phyloP scores from a whole-genome alignment of 1,284 basidiomycete species.

The Ustilago trichophora region DNA sequence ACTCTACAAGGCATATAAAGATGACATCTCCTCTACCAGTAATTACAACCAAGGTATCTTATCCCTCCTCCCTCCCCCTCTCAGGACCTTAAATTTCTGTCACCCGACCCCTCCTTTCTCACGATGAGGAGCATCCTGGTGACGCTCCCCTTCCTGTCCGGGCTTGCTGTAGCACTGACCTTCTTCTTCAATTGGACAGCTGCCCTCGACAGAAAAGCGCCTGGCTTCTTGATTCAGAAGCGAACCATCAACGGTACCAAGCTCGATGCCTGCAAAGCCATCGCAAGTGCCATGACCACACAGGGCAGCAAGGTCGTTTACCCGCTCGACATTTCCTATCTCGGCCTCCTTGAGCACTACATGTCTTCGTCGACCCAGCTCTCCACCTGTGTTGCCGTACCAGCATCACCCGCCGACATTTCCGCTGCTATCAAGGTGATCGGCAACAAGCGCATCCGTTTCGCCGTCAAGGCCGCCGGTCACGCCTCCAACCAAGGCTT shows the following conservation, averaged over 20 bases:
- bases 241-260: constrained; percentile 40
- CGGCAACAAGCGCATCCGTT: constrained; percentile 44
- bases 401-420: constrained; percentile 40
- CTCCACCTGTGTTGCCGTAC: constrained; percentile 45
- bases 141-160: constrained; percentile 24
- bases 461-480: constrained; percentile 42
- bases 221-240: constrained; percentile 19
- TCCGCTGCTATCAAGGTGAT: constrained; percentile 47
- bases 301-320: constrained; percentile 25
- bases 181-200: constrained; percentile 34
- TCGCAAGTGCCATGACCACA: constrained; percentile 15
- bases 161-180: constrained; percentile 22
- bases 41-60: too few relatives aligned
- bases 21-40: too few relatives aligned
- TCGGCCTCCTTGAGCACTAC: constrained; percentile 31
- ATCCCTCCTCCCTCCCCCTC: background rate
- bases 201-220: constrained; percentile 8
- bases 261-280: constrained; percentile 35
- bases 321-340: constrained; percentile 31
- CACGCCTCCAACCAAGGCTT: constrained; percentile 57
- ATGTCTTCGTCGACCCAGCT: constrained; percentile 33
- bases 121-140: constrained; percentile 20
- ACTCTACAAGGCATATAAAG: too few relatives aligned
- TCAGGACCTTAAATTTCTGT: too few relatives aligned
- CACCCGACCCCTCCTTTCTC: background rate